A percentile compares a stretch with the other conserved stretches of the same genome.
These are phyloP conservation scores for Candida sp. DNA, from an alignment of 1,139 yeast species.

Conservation along the genomic window DNA sequence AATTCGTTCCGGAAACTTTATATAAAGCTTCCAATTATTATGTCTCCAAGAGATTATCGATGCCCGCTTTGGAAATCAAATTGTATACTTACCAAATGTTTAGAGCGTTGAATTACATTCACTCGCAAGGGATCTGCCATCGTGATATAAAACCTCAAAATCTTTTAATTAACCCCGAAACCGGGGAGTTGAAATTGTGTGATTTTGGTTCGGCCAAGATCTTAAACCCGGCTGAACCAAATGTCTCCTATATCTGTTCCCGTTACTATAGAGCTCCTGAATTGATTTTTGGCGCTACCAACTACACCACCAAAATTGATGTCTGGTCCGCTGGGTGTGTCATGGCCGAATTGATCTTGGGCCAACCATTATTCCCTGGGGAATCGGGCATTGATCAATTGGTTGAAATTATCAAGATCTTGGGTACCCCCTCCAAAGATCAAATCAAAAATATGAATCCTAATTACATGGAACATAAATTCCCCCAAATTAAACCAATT, in stretches of 20 bases:
- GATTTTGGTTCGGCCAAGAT: constrained; percentile 99
- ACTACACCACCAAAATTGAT: constrained; percentile 95
- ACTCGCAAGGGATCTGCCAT: constrained; percentile 89
- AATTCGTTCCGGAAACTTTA: constrained; percentile 91
- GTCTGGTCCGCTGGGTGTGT: constrained; percentile 99
- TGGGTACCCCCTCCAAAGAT: constrained; percentile 93
- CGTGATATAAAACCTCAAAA: constrained; percentile 98
- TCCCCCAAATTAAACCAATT: constrained; percentile 94
- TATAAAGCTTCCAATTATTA: constrained; percentile 85
- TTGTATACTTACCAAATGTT: constrained; percentile 89
- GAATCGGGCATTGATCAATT: constrained; percentile 97
- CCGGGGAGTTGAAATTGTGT: constrained; percentile 84
- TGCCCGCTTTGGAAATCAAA: constrained; percentile 91
- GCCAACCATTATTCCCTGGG: constrained; percentile 97
- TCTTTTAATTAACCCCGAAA: constrained; percentile 79
- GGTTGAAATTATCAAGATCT: constrained; percentile 92
- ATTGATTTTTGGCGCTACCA: constrained; percentile 85
- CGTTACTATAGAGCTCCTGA: constrained; percentile 97
- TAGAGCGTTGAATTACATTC: constrained; percentile 89
- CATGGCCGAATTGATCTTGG: constrained; percentile 92
- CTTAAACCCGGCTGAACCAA: constrained; percentile 85
- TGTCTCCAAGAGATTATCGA: constrained; percentile 69
- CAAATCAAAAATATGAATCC: constrained; percentile 96
- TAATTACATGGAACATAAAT: constrained; percentile 94
- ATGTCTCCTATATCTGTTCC: constrained; percentile 94